Evolutionary conservation across 2,329 filamentous ascomycete genomes (phyloP).

Genomic region (Fusarium sterilihyphosum): DNA sequence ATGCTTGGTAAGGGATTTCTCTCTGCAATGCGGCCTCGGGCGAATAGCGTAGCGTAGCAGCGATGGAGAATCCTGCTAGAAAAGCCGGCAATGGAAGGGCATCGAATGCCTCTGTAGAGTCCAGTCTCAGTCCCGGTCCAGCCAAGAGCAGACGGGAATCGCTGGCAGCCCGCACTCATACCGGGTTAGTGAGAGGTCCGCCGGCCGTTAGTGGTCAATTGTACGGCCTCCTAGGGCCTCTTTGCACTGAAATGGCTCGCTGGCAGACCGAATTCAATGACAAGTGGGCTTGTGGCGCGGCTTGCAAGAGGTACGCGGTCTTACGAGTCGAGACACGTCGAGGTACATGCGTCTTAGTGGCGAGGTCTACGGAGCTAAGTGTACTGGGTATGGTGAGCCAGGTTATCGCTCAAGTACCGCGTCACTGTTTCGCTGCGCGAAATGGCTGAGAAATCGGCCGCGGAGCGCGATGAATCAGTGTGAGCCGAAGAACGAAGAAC

Average conservation of each 20-base stretch:
- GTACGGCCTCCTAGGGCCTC: neutral
- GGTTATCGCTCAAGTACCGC: constrained; percentile 30
- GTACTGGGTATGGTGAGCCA: constrained; percentile 35
- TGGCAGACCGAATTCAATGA: constrained; percentile 21
- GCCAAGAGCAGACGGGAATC: constrained; percentile 14
- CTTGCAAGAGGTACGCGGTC: constrained; percentile 31
- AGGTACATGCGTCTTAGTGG: constrained; percentile 29
- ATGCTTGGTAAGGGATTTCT: constrained; percentile 40
- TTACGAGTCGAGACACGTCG: constrained; percentile 31
- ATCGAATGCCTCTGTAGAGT: constrained; percentile 32
- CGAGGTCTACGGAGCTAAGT: neutral
- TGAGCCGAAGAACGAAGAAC: constrained; percentile 22
- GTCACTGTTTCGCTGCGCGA: constrained; percentile 12
- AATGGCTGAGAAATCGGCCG: constrained; percentile 23
- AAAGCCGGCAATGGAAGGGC: constrained; percentile 38
- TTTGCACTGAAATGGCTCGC: constrained; percentile 32
- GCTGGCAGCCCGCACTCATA: constrained; percentile 31
- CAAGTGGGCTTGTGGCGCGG: constrained; percentile 37
- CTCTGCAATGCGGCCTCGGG: neutral
- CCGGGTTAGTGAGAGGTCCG: constrained; percentile 29
- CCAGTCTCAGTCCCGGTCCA: neutral
- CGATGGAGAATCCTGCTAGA: constrained; percentile 27
- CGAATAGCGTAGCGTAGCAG: constrained; percentile 35
- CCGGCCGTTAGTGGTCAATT: constrained; percentile 32
- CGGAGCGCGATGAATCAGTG: constrained; percentile 19